Base-by-base conservation (phyloP, 495 filamentous ascomycete genomes). In the Mycothermus thermophilus region DNA sequence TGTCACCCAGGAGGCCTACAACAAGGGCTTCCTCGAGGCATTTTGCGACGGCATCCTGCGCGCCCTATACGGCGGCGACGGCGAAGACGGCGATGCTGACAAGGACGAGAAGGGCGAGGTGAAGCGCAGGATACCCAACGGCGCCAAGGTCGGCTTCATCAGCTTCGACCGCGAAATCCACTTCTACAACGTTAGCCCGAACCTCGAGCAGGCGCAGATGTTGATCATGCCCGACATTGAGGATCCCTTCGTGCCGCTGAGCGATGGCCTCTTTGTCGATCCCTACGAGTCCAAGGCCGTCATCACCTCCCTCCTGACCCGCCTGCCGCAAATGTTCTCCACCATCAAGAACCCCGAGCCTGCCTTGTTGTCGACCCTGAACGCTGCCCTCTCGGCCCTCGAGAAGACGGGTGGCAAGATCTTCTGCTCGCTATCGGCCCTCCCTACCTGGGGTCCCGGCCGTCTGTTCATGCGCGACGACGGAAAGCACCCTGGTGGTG, bases 191-290 rank as follows among this genome's bases (percentile, higher is more conserved):
- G 75, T 92, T 46, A 83, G 77, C 50, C 60, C 83, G 13, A 62
- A 73, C 19, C 61, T 94, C 18, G 82, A 93, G 31, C 75, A 84
- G 60, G 83, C 90, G 4, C 90, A 99, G 49, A 95, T 96, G 88
- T 75, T 96, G 65, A 86, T 96, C 12, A 93, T 96, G 85, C 82
- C 90, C 8, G 90, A 99, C 51, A 72, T 99, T 36, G 85, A 99
- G 44, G 90, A 99, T 44, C 88, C 90, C 0, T 99, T 99, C 53
- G 79, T 95, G 6, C 90, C 92, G 28, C 63, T 96, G 11, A 83
- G 80, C 43, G 80, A 93, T 31, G 87, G 87, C 8, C 64, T 96
- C 3, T 95, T 99, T 57, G 88, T 94, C 3, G 90, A 99, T 54
- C 87, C 92, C 8, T 81, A 93, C 48, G 82, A 93, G 54, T 90